Percentiles rank a stretch among this genome's conserved stretches.
Conservation (phyloP, 208 protist species). For the Trypanosoma congolense region DNA sequence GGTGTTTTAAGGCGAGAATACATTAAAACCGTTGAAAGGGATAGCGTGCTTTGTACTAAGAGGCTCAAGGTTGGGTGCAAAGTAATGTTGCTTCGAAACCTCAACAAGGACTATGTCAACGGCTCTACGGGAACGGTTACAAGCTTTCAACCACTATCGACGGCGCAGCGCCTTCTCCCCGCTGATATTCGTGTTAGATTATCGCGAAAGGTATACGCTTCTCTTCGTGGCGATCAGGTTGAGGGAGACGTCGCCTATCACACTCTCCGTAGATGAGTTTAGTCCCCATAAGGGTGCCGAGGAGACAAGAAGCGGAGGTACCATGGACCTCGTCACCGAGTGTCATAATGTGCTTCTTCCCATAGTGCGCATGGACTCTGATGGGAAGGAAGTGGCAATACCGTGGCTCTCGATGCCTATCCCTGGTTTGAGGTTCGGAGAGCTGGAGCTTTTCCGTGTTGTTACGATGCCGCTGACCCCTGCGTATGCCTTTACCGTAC, state of each 20-base stretch:
- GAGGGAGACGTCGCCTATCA: not conserved
- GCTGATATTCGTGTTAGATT: conserved; percentile 13
- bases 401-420: conserved; percentile 57
- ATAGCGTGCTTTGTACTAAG: conserved; percentile 66
- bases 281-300: not conserved
- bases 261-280: conserved; percentile 3
- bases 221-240: too few relatives aligned
- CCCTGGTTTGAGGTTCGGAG: conserved; percentile 9
- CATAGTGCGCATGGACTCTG: conserved; percentile 70
- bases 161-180: conserved; percentile 40
- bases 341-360: conserved; percentile 30
- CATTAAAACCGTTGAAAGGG: conserved; percentile 26
- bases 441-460: conserved; percentile 36
- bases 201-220: conserved; percentile 9
- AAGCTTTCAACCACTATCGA: conserved; percentile 31
- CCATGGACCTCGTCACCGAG: not conserved
- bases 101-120: conserved; percentile 62
- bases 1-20: conserved; percentile 24
- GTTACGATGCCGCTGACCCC: conserved; percentile 71
- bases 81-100: conserved; percentile 84
- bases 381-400: conserved; percentile 57
- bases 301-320: not conserved
- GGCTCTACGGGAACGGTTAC: conserved; percentile 76
- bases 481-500: conserved; percentile 89
- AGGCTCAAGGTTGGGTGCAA: conserved; percentile 77